phyloP scores from a whole-genome alignment of 495 filamentous ascomycete genomes.

The Podospora bellae-mahoneyi region DNA sequence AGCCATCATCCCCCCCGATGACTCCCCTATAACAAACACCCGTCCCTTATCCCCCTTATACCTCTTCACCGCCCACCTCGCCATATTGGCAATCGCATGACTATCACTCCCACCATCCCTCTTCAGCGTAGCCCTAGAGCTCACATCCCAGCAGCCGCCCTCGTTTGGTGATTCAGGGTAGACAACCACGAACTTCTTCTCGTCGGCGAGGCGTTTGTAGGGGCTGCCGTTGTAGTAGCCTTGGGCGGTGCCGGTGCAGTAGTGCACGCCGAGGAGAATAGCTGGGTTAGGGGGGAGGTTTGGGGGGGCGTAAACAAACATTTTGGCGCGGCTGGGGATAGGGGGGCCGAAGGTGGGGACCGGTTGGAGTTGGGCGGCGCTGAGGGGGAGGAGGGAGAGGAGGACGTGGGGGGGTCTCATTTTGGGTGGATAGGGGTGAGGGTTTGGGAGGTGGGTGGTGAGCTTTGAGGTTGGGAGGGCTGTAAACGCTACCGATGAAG shows the following conservation, averaged over 20 bases:
- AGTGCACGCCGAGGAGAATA: constrained; percentile 54
- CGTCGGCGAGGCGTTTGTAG: constrained; percentile 49
- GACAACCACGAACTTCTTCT: constrained; percentile 56
- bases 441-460: not conserved
- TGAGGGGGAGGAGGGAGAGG: constrained; percentile 20
- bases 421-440: not conserved
- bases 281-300: constrained; percentile 34
- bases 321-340: constrained; percentile 37
- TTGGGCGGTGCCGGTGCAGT: constrained; percentile 50
- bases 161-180: constrained; percentile 49
- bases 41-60: constrained; percentile 48
- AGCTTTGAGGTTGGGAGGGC: not conserved
- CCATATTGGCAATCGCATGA: constrained; percentile 60
- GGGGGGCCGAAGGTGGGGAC: constrained; percentile 38
- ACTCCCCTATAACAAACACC: constrained; percentile 52
- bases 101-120: constrained; percentile 59
- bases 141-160: constrained; percentile 61
- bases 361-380: constrained; percentile 32
- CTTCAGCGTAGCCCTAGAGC: constrained; percentile 50
- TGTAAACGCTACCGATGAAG: not conserved
- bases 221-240: constrained; percentile 49
- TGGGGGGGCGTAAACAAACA: constrained; percentile 42
- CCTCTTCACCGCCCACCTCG: constrained; percentile 45
- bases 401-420: constrained; percentile 33
- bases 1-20: constrained; percentile 49